Evolutionary conservation across 805 yeast species (phyloP).

Genomic region (Yamadazyma paraphyllophila): DNA sequence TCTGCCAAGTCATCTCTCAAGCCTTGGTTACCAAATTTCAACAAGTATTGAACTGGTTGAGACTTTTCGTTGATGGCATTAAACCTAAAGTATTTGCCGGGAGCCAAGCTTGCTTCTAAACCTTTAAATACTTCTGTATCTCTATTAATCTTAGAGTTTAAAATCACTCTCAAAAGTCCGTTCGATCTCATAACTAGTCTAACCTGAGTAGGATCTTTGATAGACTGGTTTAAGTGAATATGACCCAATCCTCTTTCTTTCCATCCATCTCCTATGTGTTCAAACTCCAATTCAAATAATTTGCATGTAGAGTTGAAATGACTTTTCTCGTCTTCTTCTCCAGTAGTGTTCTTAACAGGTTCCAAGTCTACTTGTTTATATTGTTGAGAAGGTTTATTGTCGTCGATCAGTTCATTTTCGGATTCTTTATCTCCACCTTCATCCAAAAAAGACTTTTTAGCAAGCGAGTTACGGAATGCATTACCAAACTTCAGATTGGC

Average conservation of each 20-base stretch:
- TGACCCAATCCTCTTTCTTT: conserved; percentile 92
- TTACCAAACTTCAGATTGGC: conserved; percentile 47
- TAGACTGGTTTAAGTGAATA: conserved; percentile 68
- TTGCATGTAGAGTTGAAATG: conserved; percentile 72
- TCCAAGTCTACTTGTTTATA: conserved; percentile 28
- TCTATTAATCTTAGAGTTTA: conserved; percentile 66
- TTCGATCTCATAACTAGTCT: conserved; percentile 90
- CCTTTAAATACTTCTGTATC: conserved; percentile 71
- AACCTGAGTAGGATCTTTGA: conserved; percentile 38
- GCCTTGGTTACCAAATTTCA: conserved; percentile 65
- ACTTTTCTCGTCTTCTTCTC: conserved; percentile 83
- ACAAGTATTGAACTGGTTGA: conserved; percentile 77
- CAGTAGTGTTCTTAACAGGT: conserved; percentile 68
- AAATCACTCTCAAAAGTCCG: conserved; percentile 76
- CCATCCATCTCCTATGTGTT: conserved; percentile 77
- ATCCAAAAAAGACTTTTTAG: conserved; percentile 60
- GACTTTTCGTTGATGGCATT: conserved; percentile 57
- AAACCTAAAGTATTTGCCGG: conserved; percentile 80
- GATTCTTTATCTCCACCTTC: conserved; percentile 20
- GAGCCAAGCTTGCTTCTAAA: conserved; percentile 77
- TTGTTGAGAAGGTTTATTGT: conserved; percentile 23
- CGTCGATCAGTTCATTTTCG: conserved; percentile 4
- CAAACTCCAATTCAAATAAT: conserved; percentile 69
- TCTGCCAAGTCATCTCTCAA: conserved; percentile 59
- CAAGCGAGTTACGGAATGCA: conserved; percentile 53